Conservation (phyloP, 768 basidiomycete species). For the Lyophyllum atratum region DNA sequence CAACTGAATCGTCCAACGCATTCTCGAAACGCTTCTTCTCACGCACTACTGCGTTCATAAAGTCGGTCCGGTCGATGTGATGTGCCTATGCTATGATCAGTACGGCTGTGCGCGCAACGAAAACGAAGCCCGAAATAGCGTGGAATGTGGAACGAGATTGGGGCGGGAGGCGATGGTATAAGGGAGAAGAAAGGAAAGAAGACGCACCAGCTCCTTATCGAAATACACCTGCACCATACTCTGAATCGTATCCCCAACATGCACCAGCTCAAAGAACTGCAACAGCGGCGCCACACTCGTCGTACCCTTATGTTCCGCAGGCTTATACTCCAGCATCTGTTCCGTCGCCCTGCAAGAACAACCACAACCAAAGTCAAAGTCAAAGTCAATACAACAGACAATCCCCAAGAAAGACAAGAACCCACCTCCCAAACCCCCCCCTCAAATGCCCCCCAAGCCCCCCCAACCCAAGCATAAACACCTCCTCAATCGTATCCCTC, state of each 20-base stretch:
- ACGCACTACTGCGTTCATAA: constrained; percentile 87
- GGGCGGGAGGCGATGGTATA: no score
- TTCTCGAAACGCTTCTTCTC: constrained; percentile 98
- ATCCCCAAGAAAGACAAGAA: constrained; percentile 22
- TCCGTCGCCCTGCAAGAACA: constrained; percentile 67
- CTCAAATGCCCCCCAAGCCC: constrained; percentile 76
- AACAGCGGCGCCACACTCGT: constrained; percentile 88
- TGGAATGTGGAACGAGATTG: no score
- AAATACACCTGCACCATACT: constrained; percentile 98
- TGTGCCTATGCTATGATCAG: constrained; percentile 49
- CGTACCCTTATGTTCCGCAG: constrained; percentile 81
- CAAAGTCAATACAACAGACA: background rate
- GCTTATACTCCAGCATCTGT: constrained; percentile 88
- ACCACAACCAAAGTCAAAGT: no score
- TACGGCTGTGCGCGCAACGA: no score
- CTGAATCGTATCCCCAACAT: constrained; percentile 96
- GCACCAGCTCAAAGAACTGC: constrained; percentile 97
- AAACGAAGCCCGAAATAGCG: no score
- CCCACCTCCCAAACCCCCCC: constrained; percentile 77
- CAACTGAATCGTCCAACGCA: constrained; percentile 89
- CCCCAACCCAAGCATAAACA: constrained; percentile 83
- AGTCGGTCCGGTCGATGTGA: constrained; percentile 92
- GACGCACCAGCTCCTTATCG: constrained; percentile 86
- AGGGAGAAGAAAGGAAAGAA: background rate
- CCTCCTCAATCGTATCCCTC: constrained; percentile 90